These are phyloP conservation scores for Triticum urartu DNA, from an alignment of 176 grass and related monocot species.

Conservation along the genomic window DNA sequence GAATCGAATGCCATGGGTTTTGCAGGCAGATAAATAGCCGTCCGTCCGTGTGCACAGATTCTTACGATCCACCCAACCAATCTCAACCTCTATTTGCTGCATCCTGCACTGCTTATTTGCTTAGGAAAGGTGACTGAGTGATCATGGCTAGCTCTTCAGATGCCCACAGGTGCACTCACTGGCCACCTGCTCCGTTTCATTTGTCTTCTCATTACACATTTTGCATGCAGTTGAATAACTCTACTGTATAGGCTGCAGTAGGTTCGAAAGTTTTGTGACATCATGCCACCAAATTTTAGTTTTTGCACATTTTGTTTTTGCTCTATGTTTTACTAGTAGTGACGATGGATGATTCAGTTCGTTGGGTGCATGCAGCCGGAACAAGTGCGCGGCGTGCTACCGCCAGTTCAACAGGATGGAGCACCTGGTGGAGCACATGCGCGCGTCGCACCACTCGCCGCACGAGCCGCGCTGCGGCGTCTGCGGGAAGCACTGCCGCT, in stretches of 20 bases:
- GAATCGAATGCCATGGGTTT: background rate
- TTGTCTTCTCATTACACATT: background rate
- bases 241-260: background rate
- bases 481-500: constrained; percentile 81
- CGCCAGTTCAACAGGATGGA: constrained; percentile 86
- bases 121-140: background rate
- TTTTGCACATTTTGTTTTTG: background rate
- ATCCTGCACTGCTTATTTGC: background rate
- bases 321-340: no score
- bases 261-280: background rate
- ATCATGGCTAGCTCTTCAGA: constrained; percentile 31
- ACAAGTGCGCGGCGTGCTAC: constrained; percentile 78
- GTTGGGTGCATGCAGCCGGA: constrained; percentile 35
- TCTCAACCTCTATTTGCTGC: background rate
- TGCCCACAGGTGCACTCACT: constrained; percentile 17
- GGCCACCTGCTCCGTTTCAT: background rate
- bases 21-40: constrained; percentile 32
- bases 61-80: background rate
- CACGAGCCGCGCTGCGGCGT: constrained; percentile 72
- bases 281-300: background rate
- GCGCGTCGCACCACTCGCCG: constrained; percentile 61
- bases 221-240: background rate
- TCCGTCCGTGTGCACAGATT: background rate
- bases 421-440: constrained; percentile 89
- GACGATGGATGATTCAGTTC: background rate